Base-by-base conservation (phyloP, 441 rosid species). In the Bocquillonia castaneifolia region DNA sequence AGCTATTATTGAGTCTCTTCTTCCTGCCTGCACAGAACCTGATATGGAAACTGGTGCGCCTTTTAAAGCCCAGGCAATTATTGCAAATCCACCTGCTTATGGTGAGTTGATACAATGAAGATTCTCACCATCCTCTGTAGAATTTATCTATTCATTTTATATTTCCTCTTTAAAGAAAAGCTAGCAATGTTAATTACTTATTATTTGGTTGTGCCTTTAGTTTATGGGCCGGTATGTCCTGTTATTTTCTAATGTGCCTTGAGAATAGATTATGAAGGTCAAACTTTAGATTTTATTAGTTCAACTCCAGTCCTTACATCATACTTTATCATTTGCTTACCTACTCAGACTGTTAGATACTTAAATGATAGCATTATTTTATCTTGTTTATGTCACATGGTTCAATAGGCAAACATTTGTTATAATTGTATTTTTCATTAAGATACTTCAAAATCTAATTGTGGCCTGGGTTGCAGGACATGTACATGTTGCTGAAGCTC, bases 1-100 rank as follows among this genome's bases (percentile, higher is more conserved):
- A 82, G 87, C 94, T 77, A 90, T 94, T 73, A 94, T 94, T 58
- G 96, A 94, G 77, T 87, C 99, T 72, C 94, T 94, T 75, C 96
- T 90, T 76, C 96, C 98, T 0, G 98, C 99, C 25, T 94, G 99
- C 78, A 88, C 84, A 55, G 94, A 88, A 74, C 95, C 95, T 5
- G 96, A 92, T 80, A 72, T 81, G 52, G 97, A 88, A 85, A 86
- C 96, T 51, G 82, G 84, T 67, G 75, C 65, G 59, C 77, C 86
- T 69, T 94, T 92, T 77, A 82, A 83, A 90, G 97, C 98, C 68
- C 98, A 94, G 79, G 99, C 99, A 61, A 87, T 94, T 60, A 92
- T 94, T 68, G 97, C 99, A 76, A 94, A 94, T 71, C 99, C 99
- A 64, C 98, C 98, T 59, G 97, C 98, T 26, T 94, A 92, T 78